Evolutionary conservation across 345 rosid species (phyloP), one percentile per base, ranked within the genome.

Genomic region (Hirschfeldia incana): DNA sequence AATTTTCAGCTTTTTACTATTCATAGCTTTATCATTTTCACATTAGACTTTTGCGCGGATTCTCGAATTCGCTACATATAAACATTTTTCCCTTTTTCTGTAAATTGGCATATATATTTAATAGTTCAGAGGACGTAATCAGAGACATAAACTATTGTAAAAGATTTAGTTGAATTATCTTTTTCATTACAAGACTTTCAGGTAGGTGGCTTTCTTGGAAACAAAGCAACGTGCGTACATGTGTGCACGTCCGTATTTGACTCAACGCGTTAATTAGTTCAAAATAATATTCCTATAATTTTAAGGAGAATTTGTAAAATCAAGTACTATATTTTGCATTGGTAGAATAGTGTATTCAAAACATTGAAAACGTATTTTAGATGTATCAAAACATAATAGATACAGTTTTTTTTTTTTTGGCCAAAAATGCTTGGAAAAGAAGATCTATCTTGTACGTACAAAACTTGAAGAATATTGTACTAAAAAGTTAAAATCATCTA

Each of bases 161-260:
- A 46, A 73, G 53, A 71, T 73, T 66, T 57, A 61, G 78, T 67
- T 68, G 82, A 13, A n/a, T 73, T n/a, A 73, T 79, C 82, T 17
- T 68, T 79, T 49, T 79, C 74, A 68, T 46, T 67, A 32, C 6
- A 67, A 30, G 53, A 44, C 34, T 39, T 73, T 73, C 15, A 0
- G 55, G 21, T 53, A 13, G 53, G 74, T 68, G 59, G 28, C 28
- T 73, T 79, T 28, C 78, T 79, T 73, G 78, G 32, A 67, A 79
- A 61, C 74, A 61, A 73, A 61, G 82, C 74, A 2, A 73, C 82
- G 70, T 73, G 82, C 78, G 33, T 78, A 73, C 78, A 34, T 73
- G 70, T 51, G 21, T 32, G 74, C 82, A 79, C 74, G 75, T 79
- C 36, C 46, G 27, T 59, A 11, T 60, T n/a, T 27, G 37, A 46